Percentiles rank a stretch among this genome's conserved stretches.
phyloP scores from a whole-genome alignment of 352 stramenopile species.

The Globisporangium solare region DNA sequence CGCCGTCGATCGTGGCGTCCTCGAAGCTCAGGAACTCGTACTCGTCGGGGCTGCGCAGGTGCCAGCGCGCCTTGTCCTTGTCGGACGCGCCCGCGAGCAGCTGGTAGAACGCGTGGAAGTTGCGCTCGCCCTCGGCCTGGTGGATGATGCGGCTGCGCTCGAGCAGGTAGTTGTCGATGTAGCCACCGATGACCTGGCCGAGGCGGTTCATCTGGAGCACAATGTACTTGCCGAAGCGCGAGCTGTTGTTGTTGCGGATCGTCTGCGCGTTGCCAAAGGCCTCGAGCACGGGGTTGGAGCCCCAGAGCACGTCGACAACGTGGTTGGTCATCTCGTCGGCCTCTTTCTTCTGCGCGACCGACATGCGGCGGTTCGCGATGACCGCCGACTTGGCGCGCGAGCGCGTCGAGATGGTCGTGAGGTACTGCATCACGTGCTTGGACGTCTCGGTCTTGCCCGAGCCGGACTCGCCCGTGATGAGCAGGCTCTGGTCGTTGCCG shows the following conservation, averaged over 20 bases:
- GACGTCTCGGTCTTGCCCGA: slow-evolving; percentile 95
- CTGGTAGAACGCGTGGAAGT: slow-evolving; percentile 95
- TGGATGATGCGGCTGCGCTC: slow-evolving; percentile 88
- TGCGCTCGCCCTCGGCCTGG: slow-evolving; percentile 86
- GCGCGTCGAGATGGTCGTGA: slow-evolving; percentile 83
- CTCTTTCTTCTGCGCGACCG: slow-evolving; percentile 67
- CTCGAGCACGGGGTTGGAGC: slow-evolving; percentile 80
- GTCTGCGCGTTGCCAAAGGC: slow-evolving; percentile 85
- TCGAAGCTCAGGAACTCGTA: slow-evolving; percentile 71
- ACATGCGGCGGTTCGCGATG: slow-evolving; percentile 77
- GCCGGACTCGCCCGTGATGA: slow-evolving; percentile 83
- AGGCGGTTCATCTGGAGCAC: slow-evolving; percentile 82
- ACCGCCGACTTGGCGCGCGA: slow-evolving; percentile 59
- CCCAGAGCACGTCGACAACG: slow-evolving; percentile 75
- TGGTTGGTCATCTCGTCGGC: slow-evolving; percentile 63
- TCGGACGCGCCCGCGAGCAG: slow-evolving; percentile 68
- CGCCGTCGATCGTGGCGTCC: slow-evolving; percentile 62
- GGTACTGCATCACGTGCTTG: slow-evolving; percentile 95
- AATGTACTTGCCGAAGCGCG: slow-evolving; percentile 86
- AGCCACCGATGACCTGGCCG: slow-evolving; percentile 75
- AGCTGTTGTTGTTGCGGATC: slow-evolving; percentile 86
- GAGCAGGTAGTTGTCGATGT: slow-evolving; percentile 90
- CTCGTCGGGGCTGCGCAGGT: slow-evolving; percentile 40
- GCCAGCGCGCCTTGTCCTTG: slow-evolving; percentile 46
- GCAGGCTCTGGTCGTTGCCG: slow-evolving; percentile 75